Evolutionary conservation across 1,284 basidiomycete genomes (phyloP).

Genomic region (Sanghuangporus baumii): DNA sequence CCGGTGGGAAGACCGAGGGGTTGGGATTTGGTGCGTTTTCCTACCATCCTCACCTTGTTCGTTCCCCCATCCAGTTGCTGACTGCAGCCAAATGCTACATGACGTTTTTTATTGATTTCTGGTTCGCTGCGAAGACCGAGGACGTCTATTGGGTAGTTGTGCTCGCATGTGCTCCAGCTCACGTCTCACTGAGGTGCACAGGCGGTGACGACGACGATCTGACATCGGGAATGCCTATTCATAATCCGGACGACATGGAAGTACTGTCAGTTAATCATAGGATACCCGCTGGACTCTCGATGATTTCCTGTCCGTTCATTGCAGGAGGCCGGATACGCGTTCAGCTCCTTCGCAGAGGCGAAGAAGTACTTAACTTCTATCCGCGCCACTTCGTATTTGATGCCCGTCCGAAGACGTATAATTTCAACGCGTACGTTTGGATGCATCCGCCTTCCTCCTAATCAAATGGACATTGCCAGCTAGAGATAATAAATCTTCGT

Average conservation of each 20-base stretch:
- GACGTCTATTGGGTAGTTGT: constrained; percentile 28
- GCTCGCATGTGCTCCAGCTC: constrained; percentile 47
- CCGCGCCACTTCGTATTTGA: constrained; percentile 48
- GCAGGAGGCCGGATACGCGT: constrained; percentile 58
- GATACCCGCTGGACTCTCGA: constrained; percentile 57
- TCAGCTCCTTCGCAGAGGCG: constrained; percentile 47
- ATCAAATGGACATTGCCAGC: background rate
- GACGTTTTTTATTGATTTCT: background rate
- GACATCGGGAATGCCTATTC: background rate
- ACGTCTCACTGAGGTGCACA: constrained; percentile 47
- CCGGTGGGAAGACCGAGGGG: constrained; percentile 50
- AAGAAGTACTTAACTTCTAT: constrained; percentile 45
- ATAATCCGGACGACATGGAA: background rate
- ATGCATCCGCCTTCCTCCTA: constrained; percentile 25
- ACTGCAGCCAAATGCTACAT: too few relatives aligned
- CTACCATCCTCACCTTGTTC: background rate
- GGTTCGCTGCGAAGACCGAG: constrained; percentile 30
- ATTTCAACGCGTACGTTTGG: constrained; percentile 61
- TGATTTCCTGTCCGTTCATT: constrained; percentile 54
- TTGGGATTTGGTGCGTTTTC: constrained; percentile 40
- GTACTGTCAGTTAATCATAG: constrained; percentile 7
- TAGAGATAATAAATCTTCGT: too few relatives aligned
- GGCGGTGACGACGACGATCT: background rate
- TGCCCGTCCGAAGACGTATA: constrained; percentile 47
- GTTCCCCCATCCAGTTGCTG: background rate